Base-by-base conservation (phyloP, 2,329 filamentous ascomycete species). In the Aspergillus puulaauensis region DNA sequence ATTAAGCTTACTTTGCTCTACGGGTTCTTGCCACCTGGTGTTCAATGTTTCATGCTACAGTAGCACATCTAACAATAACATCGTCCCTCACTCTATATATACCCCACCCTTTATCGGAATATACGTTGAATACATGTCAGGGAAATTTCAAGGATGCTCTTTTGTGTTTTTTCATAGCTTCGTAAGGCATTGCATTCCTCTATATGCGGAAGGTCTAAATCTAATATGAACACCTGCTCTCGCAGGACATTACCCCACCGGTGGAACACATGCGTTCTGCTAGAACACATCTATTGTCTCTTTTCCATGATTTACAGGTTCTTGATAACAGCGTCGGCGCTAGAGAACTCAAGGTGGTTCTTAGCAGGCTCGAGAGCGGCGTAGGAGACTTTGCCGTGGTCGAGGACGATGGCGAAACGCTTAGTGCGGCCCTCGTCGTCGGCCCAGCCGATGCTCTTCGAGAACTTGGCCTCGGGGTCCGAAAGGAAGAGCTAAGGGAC, bases 321-420 rank as follows among this genome's bases (percentile, higher is more conserved):
- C 56, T 73, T 68, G 58, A 77, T 67, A 58, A 78, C 71, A 57
- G 70, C 65, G 33, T 75, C 72, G 41, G 71, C 75, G 49, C 71
- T 66, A 37, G 74, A 77, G 51, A 77, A 74, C 75, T 82, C 68
- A 39, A 71, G 66, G 61, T 66, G 57, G 64, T 75, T 70, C 68
- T 70, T 72, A 47, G 64, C 82, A 62, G 73, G 74, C 79, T 96
- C 91, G 69, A 85, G 87, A 77, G 89, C 90, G 60, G 90, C 89
- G 75, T 96, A 96, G 70, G 79, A 81, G 69, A 96, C 83, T 81
- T 90, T 93, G 75, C 91, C 91, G 75, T 96, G 82, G 78, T 93
- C 91, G 66, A 96, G 78, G 68, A 93, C 80, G 74, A 96, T 84
- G 68, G 90, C 91, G 79, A 90, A 96, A 62, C 91, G 84, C 62